phyloP scores from a whole-genome alignment of 2,329 filamentous ascomycete genomes.

The Podosphaera xanthii region DNA sequence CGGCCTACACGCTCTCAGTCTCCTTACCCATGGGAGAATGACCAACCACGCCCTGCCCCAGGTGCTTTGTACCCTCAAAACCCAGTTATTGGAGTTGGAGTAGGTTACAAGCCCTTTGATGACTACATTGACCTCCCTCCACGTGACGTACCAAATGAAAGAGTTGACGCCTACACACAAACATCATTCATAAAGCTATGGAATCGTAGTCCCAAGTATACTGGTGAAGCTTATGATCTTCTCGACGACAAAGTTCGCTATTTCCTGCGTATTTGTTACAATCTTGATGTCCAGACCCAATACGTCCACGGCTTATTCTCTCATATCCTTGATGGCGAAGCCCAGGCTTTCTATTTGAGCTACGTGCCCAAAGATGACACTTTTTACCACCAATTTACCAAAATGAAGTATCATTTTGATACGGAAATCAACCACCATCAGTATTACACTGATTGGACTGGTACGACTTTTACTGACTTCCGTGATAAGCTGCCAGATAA shows the following conservation, averaged over 20 bases:
- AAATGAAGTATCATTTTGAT: background rate
- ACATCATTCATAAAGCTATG: background rate
- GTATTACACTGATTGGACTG: background rate
- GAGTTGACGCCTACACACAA: too few species aligned
- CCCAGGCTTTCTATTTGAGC: background rate
- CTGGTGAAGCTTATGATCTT: background rate
- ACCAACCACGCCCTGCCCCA: too few species aligned
- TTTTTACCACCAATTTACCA: background rate
- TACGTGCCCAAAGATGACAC: background rate
- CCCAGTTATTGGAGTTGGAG: too few species aligned
- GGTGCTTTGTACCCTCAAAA: too few species aligned
- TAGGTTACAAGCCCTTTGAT: background rate
- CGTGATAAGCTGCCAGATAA: background rate
- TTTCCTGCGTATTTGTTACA: too few species aligned
- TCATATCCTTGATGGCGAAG: background rate
- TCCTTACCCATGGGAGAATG: background rate
- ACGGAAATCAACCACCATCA: background rate
- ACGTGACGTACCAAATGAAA: background rate
- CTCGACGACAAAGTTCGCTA: too few species aligned
- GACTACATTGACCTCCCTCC: background rate
- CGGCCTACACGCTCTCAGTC: background rate
- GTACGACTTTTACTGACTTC: background rate
- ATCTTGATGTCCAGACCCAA: too few species aligned
- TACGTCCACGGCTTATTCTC: too few species aligned
- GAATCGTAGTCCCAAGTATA: background rate